phyloP scores from a whole-genome alignment of 805 yeast species.

The Ogataea ganodermae region DNA sequence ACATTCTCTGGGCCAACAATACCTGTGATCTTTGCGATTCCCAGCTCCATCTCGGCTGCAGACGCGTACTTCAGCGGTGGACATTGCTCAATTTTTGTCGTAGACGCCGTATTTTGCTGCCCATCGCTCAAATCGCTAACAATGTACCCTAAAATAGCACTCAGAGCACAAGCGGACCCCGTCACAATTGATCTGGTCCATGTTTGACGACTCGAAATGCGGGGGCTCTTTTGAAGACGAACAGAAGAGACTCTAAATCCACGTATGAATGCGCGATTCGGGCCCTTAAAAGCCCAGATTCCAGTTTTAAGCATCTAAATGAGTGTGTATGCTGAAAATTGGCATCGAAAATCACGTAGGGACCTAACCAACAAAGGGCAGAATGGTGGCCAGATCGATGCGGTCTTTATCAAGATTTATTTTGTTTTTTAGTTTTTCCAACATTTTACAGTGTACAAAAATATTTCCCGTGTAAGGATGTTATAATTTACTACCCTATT shows the following conservation, averaged over 20 bases:
- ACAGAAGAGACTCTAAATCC: neutral
- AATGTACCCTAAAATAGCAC: conserved; percentile 6
- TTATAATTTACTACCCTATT: neutral
- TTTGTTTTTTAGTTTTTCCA: neutral
- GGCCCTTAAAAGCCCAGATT: neutral
- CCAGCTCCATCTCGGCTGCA: conserved; percentile 45
- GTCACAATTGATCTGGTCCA: neutral
- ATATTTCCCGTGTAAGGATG: neutral
- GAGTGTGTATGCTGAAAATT: neutral
- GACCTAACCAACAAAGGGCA: neutral
- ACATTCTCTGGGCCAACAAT: conserved; percentile 58
- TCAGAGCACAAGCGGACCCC: neutral
- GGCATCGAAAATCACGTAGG: neutral
- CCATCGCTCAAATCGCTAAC: neutral
- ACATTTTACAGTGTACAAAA: too few relatives aligned
- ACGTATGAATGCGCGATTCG: neutral
- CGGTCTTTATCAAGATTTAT: neutral
- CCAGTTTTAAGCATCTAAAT: neutral
- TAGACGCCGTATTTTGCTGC: conserved; percentile 4
- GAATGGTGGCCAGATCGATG: neutral
- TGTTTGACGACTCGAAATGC: neutral
- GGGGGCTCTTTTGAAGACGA: neutral
- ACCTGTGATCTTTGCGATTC: conserved; percentile 51
- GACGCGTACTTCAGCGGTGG: conserved; percentile 57
- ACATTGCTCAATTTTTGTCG: conserved; percentile 41